Base-by-base conservation (phyloP, 768 basidiomycete species). In the Asterophora parasitica region DNA sequence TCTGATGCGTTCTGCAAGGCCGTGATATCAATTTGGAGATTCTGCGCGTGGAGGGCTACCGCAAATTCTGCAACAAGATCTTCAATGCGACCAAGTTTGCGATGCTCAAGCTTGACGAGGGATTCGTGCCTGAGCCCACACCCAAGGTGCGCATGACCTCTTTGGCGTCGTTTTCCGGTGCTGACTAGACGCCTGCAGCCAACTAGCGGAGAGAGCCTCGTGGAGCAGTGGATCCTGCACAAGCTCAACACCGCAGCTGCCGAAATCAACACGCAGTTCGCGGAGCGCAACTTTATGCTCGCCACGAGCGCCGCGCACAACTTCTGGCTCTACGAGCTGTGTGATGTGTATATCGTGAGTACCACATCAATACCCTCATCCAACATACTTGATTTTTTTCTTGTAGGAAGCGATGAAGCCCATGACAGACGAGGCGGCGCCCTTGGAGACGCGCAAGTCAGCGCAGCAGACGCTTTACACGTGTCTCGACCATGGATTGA, bases 31-130 rank as follows among this genome's bases (percentile, higher is more conserved):
- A 97, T 65, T 73, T 99, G 51, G 93, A 98, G 62, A 93, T 99
- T 56, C 68, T 92, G 53, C 85, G 93, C 44, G 92, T 98, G 27
- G 94, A 98, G 68, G 96, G 94, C 2, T 98, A 98, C 67, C 83
- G 96, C 67, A 98, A 98, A 68, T 99, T 99, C 75, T 98, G 96
- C 74, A 99, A 99, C 74, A 98, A 98, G 74, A 83, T 98, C 20
- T 98, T 95, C 78, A 99, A 99, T 62, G 96, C 96, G 1, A 97
- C 93, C 40, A 94, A 94, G 67, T 98, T 99, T 58, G 95, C 94
- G n/a, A 92, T 98, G 88, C 81, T 97, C 65, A 95, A 95, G 71
- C 74, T 99, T 27, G 93, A 92, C 48, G 82, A 82, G 33, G 66
- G 74, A 34, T 98, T 96, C 58, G 81, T 85, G 26, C 92, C 95